These are phyloP conservation scores for Sugiyamaella valdiviana DNA, from an alignment of 805 yeast genomes.

Conservation along the genomic window DNA sequence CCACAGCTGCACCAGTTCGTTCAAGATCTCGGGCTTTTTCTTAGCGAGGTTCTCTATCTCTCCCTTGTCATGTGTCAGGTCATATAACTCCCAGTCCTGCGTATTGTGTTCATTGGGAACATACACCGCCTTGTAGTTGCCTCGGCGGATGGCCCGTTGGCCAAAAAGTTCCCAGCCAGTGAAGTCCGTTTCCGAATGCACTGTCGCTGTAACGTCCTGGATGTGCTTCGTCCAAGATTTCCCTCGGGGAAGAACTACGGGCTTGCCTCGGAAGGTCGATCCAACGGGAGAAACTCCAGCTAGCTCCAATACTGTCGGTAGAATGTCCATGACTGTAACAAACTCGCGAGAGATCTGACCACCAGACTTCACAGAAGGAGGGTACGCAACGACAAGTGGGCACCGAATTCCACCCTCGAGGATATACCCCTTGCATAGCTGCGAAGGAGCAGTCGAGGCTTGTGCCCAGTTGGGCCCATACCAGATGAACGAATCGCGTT, in stretches of 20 bases:
- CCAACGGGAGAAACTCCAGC: slow-evolving; percentile 33
- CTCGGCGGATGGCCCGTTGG: slow-evolving; percentile 50
- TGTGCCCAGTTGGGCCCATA: slow-evolving; percentile 58
- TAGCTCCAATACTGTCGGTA: slow-evolving; percentile 49
- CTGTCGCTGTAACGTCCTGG: slow-evolving; percentile 17
- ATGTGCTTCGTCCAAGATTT: slow-evolving; percentile 41
- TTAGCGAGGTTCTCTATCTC: slow-evolving; percentile 43
- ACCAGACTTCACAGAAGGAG: slow-evolving; percentile 26
- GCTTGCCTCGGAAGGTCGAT: slow-evolving; percentile 36
- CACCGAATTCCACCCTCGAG: slow-evolving; percentile 57
- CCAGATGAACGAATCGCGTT: slow-evolving; percentile 42
- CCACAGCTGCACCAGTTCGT: slow-evolving; percentile 44
- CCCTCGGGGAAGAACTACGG: slow-evolving; percentile 43
- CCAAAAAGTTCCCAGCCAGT: slow-evolving; percentile 54
- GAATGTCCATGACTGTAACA: slow-evolving; percentile 53
- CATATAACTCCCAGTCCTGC: slow-evolving; percentile 42
- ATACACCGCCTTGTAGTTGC: slow-evolving; percentile 42
- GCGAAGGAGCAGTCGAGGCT: slow-evolving; percentile 53
- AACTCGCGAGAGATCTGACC: slow-evolving; percentile 34
- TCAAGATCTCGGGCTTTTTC: slow-evolving; percentile 34
- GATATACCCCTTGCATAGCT: slow-evolving; percentile 52
- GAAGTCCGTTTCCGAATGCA: slow-evolving; percentile 33
- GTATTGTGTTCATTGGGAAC: slow-evolving; percentile 41
- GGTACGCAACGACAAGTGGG: slow-evolving; percentile 46
- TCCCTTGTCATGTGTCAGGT: slow-evolving; percentile 41